A percentile compares a stretch with the other conserved stretches of the same genome.
Evolutionary conservation across 1,139 yeast genomes (phyloP).

Genomic region (Taphrina deformans): DNA sequence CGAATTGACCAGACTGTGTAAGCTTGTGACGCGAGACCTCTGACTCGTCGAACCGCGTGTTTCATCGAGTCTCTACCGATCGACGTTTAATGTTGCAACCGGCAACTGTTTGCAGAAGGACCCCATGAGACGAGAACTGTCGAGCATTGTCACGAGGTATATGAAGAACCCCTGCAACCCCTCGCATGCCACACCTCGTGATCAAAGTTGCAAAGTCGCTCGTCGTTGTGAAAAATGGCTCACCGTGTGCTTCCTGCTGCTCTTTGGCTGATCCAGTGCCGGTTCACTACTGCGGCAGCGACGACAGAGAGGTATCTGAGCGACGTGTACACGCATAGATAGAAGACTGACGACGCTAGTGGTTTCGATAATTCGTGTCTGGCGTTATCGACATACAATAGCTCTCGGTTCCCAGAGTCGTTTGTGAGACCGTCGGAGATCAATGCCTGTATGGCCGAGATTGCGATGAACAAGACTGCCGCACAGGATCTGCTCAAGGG

Average conservation of each 20-base stretch:
- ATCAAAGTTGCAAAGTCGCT: too few species aligned
- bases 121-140: not conserved
- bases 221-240: too few species aligned
- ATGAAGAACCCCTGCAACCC: too few species aligned
- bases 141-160: not conserved
- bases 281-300: not conserved
- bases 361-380: not conserved
- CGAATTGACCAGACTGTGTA: too few species aligned
- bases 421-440: constrained; percentile 4
- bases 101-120: not conserved
- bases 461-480: constrained; percentile 9
- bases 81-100: not conserved
- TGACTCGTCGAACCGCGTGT: not conserved
- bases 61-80: not conserved
- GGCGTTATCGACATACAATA: not conserved
- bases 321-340: not conserved
- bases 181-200: too few species aligned
- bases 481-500: constrained; percentile 9
- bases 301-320: not conserved
- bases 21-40: not conserved
- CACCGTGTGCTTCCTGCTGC: not conserved
- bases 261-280: not conserved
- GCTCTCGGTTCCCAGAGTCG: constrained; percentile 12
- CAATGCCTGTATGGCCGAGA: constrained; percentile 3
- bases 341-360: not conserved